These are phyloP conservation scores for Trametes sanguinea DNA, from an alignment of 768 basidiomycete species.

Conservation along the genomic window DNA sequence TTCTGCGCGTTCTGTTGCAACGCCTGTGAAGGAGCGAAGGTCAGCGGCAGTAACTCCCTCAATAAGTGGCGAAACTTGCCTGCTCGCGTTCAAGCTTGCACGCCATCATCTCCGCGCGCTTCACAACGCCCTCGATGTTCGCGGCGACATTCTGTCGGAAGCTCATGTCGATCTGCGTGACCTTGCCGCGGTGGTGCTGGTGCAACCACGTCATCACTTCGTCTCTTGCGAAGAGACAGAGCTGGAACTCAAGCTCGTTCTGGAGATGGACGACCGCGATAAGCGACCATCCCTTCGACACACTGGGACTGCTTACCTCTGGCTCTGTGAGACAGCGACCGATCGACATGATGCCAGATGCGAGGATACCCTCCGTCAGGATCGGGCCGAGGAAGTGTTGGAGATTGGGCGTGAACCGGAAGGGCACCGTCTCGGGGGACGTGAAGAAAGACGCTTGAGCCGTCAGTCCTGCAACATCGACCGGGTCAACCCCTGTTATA, in stretches of 20 bases:
- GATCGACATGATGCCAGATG: slow-evolving; percentile 87
- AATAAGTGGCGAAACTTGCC: slow-evolving; percentile 40
- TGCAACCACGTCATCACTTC: slow-evolving; percentile 83
- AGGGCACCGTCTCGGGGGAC: slow-evolving; percentile 88
- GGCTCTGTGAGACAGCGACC: slow-evolving; percentile 89
- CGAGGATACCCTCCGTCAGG: slow-evolving; percentile 86
- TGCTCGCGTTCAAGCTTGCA: slow-evolving; percentile 87
- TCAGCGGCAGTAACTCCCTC: no score
- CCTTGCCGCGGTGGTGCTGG: slow-evolving; percentile 47
- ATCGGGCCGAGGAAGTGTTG: slow-evolving; percentile 90
- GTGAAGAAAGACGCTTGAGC: slow-evolving; percentile 62
- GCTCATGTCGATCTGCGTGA: slow-evolving; percentile 55
- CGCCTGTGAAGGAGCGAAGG: slow-evolving; percentile 27
- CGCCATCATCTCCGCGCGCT: slow-evolving; percentile 79
- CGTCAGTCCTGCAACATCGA: slow-evolving; percentile 29
- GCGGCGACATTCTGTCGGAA: slow-evolving; percentile 60
- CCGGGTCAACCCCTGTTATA: not conserved
- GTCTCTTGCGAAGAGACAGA: slow-evolving; percentile 90
- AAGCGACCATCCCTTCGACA: not conserved
- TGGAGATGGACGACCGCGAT: slow-evolving; percentile 31
- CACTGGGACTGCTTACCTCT: slow-evolving; percentile 55
- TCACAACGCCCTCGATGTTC: slow-evolving; percentile 70
- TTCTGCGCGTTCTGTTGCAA: slow-evolving; percentile 33
- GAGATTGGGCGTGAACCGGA: slow-evolving; percentile 96
- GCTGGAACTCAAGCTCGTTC: slow-evolving; percentile 91